A percentile compares a stretch with the other conserved stretches of the same genome.
Conservation (phyloP, 2,329 filamentous ascomycete genomes). For the Aspergillus ochraceoroseus region DNA sequence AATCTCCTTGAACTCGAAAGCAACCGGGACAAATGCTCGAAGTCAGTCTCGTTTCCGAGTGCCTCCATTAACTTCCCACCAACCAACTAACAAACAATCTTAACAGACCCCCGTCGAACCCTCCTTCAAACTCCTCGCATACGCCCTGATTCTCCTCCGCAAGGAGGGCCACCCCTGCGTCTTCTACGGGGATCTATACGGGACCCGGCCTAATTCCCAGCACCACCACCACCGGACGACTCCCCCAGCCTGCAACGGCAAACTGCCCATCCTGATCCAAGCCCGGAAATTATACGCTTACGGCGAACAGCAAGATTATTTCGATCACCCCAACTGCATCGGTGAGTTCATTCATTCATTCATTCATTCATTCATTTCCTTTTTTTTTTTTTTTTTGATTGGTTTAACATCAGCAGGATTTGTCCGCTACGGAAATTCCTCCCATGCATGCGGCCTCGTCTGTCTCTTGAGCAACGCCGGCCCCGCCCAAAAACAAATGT, state of each 20-base stretch:
- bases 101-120: constrained; percentile 55
- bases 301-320: constrained; percentile 61
- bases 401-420: constrained; percentile 40
- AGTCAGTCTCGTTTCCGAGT: too few relatives aligned
- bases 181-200: constrained; percentile 68
- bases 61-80: too few relatives aligned
- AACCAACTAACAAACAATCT: not conserved
- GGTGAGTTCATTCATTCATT: constrained; percentile 34
- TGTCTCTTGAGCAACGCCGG: constrained; percentile 54
- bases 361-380: not conserved
- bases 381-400: not conserved
- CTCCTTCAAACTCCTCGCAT: constrained; percentile 68
- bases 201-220: constrained; percentile 48
- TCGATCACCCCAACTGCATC: constrained; percentile 56
- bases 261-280: constrained; percentile 56
- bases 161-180: constrained; percentile 60
- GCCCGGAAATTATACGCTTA: constrained; percentile 64
- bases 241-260: constrained; percentile 49
- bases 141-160: constrained; percentile 65
- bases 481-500: constrained; percentile 54
- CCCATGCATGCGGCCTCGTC: constrained; percentile 50
- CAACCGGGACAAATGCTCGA: constrained; percentile 60
- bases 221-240: constrained; percentile 47
- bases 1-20: too few relatives aligned
- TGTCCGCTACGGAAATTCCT: constrained; percentile 48